Conservation (phyloP, 164 flowering plant genomes). For the Magnolia kwangsiensis region DNA sequence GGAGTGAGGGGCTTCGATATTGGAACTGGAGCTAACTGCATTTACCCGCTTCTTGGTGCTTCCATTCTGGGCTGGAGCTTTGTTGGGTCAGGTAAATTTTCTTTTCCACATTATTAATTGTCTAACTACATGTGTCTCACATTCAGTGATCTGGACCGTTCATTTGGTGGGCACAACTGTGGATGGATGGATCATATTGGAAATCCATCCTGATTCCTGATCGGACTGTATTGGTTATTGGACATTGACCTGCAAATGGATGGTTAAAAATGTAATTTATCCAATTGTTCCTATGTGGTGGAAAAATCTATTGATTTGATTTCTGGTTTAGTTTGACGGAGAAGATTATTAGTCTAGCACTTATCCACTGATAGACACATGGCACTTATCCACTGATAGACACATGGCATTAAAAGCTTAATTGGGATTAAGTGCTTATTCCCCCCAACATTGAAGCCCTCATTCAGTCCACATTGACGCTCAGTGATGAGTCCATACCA, state of each 20-base stretch:
- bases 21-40: slow-evolving; percentile 95
- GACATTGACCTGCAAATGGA: not conserved
- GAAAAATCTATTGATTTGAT: no score
- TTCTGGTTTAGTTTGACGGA: no score
- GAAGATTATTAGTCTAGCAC: no score
- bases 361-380: no score
- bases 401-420: no score
- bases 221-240: not conserved
- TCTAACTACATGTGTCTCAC: not conserved
- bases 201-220: not conserved
- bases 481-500: no score
- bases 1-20: slow-evolving; percentile 80
- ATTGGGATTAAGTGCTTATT: no score
- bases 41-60: slow-evolving; percentile 95
- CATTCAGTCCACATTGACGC: no score
- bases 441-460: no score
- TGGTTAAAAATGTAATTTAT: not conserved
- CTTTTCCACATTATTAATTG: not conserved
- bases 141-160: not conserved
- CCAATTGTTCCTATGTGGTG: not conserved
- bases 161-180: not conserved
- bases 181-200: not conserved
- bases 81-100: slow-evolving; percentile 74
- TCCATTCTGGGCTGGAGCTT: slow-evolving; percentile 92
- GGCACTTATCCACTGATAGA: no score